Evolutionary conservation across 352 stramenopile genomes (phyloP).

Genomic region (Hyaloperonospora arabidopsidis): DNA sequence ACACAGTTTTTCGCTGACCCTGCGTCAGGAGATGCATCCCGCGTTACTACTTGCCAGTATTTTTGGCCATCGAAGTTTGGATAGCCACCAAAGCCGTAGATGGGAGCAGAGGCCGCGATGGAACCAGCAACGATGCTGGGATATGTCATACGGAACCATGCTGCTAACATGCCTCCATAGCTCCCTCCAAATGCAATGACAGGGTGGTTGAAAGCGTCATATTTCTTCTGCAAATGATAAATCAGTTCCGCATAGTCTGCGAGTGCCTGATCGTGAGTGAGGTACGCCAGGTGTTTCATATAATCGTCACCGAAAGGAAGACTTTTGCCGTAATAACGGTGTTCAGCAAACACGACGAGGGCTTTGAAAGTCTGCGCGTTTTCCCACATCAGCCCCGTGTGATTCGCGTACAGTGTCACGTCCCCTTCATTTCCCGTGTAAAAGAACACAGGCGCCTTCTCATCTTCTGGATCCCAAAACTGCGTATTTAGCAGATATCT

Average conservation of each 20-base stretch:
- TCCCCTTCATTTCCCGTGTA: slow-evolving; percentile 93
- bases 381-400: slow-evolving; percentile 93
- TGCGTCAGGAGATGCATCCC: slow-evolving; percentile 55
- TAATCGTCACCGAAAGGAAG: slow-evolving; percentile 69
- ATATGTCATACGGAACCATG: slow-evolving; percentile 95
- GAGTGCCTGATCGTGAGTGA: slow-evolving; percentile 89
- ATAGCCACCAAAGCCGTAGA: slow-evolving; percentile 84
- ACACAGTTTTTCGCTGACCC: slow-evolving; percentile 73
- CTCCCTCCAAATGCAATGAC: slow-evolving; percentile 93
- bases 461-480: slow-evolving; percentile 62
- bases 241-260: slow-evolving; percentile 89
- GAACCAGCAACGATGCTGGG: slow-evolving; percentile 85
- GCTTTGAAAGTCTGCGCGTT: slow-evolving; percentile 84
- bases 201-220: slow-evolving; percentile 58
- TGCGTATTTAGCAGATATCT: slow-evolving; percentile 87
- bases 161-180: slow-evolving; percentile 93
- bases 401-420: slow-evolving; percentile 90
- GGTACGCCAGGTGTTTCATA: slow-evolving; percentile 71
- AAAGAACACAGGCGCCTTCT: slow-evolving; percentile 85
- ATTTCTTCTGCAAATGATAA: slow-evolving; percentile 69
- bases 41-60: slow-evolving; percentile 82
- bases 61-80: slow-evolving; percentile 51
- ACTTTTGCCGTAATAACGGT: slow-evolving; percentile 92
- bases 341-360: slow-evolving; percentile 91
- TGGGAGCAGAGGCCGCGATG: slow-evolving; percentile 91